Evolutionary conservation across 2,329 filamentous ascomycete species (phyloP).

Genomic region (Teratosphaeriaceae sp.): DNA sequence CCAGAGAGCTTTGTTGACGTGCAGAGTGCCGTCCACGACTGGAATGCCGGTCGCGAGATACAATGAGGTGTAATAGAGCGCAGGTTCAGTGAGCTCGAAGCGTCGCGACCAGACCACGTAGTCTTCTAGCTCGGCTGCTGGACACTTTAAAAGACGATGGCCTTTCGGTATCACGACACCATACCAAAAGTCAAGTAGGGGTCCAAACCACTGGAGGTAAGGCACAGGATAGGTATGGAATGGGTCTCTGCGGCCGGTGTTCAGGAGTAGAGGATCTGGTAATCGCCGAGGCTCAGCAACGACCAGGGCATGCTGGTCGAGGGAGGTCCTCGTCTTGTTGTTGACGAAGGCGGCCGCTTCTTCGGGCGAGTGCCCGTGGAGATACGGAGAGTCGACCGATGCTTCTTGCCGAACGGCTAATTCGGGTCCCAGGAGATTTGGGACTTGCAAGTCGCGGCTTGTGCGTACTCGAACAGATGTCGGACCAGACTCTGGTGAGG

Average conservation of each 20-base stretch:
- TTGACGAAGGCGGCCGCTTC: too few species aligned
- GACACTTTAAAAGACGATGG: conserved; percentile 14
- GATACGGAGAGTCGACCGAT: conserved; percentile 11
- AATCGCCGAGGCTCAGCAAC: too few species aligned
- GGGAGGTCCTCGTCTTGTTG: too few species aligned
- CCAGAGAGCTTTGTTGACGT: conserved; percentile 10
- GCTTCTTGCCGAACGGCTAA: conserved; percentile 10
- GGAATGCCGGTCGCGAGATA: conserved; percentile 19
- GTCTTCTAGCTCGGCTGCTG: conserved; percentile 7
- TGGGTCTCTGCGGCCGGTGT: conserved; percentile 16
- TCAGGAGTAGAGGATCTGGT: too few species aligned
- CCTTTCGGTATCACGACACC: conserved; percentile 10
- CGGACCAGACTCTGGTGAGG: too few species aligned
- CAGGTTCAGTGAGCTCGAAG: conserved; percentile 17
- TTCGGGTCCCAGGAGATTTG: conserved; percentile 10
- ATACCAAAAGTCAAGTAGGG: conserved; percentile 18
- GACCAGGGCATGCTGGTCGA: too few species aligned
- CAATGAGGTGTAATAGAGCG: conserved; percentile 17
- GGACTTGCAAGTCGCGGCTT: not conserved
- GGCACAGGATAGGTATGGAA: conserved; percentile 17
- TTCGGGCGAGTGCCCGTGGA: too few species aligned
- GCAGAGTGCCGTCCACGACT: conserved; percentile 6
- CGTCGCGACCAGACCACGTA: conserved; percentile 16
- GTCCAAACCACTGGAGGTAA: conserved; percentile 17
- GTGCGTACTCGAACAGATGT: too few species aligned